Conservation (phyloP, 2,329 filamentous ascomycete genomes). For the Fusarium citri region DNA sequence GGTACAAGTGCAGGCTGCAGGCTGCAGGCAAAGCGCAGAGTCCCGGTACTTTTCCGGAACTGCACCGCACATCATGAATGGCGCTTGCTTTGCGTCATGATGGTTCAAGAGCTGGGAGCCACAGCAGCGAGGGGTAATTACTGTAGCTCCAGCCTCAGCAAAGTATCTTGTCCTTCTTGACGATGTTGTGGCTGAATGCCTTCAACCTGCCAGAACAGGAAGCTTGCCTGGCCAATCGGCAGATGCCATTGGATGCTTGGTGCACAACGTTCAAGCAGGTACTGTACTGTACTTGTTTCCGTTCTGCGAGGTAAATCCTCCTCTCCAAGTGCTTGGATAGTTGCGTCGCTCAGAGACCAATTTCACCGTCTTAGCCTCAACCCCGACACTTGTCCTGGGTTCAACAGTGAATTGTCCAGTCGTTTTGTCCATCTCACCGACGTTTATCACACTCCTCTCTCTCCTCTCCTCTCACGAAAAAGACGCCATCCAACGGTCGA, state of each 20-base stretch:
- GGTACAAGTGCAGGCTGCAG: neutral
- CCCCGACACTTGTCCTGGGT: neutral
- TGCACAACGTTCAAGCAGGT: conserved; percentile 25
- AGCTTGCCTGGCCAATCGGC: conserved; percentile 25
- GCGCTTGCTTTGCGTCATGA: conserved; percentile 25
- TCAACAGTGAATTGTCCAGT: neutral
- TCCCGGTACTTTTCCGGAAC: neutral
- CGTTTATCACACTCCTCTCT: conserved; percentile 17
- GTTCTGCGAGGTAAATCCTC: conserved; percentile 12
- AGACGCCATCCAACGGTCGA: conserved; percentile 8
- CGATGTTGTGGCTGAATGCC: conserved; percentile 33
- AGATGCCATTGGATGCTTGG: conserved; percentile 38
- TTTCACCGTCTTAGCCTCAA: neutral
- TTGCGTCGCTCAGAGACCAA: neutral
- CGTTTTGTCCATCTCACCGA: conserved; percentile 22
- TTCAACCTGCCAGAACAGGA: conserved; percentile 43
- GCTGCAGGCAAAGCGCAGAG: neutral
- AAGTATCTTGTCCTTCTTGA: conserved; percentile 6
- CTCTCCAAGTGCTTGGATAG: neutral
- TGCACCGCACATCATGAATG: neutral
- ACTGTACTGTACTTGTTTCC: neutral
- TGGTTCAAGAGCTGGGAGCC: conserved; percentile 5
- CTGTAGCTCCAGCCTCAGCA: conserved; percentile 18
- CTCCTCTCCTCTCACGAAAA: neutral
- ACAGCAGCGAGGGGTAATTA: conserved; percentile 18